Percentiles rank a stretch among this genome's conserved stretches.
phyloP scores from a whole-genome alignment of 805 yeast species.

The Pichia pseudocactophila region DNA sequence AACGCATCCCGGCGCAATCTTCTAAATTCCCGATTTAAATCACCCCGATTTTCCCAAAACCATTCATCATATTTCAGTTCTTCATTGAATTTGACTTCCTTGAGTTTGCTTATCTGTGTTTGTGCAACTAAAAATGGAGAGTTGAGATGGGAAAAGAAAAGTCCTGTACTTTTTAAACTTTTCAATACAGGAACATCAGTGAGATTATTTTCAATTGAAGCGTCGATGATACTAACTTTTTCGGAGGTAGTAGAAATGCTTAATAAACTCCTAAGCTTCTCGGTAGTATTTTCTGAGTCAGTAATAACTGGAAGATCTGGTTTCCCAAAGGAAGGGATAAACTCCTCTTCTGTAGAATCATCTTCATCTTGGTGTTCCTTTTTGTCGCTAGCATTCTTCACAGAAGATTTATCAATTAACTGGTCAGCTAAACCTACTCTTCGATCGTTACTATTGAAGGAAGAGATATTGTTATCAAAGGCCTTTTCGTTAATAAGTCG shows the following conservation, averaged over 20 bases:
- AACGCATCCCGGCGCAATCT: slow-evolving; percentile 65
- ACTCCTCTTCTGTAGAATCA: not conserved
- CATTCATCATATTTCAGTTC: slow-evolving; percentile 53
- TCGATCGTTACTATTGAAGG: too few relatives aligned
- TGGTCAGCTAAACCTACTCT: too few relatives aligned
- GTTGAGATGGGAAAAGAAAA: slow-evolving; percentile 75
- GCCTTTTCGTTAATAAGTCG: too few relatives aligned
- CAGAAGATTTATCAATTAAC: not conserved
- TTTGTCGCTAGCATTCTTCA: slow-evolving; percentile 3
- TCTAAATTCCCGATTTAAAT: slow-evolving; percentile 66
- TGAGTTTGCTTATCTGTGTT: slow-evolving; percentile 60
- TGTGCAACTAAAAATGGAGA: slow-evolving; percentile 87
- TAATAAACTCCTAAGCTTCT: slow-evolving; percentile 52
- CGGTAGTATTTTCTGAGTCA: slow-evolving; percentile 41
- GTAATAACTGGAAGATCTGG: slow-evolving; percentile 8
- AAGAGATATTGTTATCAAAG: too few relatives aligned
- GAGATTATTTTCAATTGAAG: slow-evolving; percentile 4
- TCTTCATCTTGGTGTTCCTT: not conserved
- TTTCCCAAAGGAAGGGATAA: slow-evolving; percentile 40
- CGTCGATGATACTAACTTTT: not conserved
- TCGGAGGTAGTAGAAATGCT: slow-evolving; percentile 29
- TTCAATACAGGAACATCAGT: slow-evolving; percentile 25
- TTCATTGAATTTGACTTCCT: slow-evolving; percentile 26
- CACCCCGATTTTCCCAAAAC: slow-evolving; percentile 81
- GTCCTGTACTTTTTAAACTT: slow-evolving; percentile 34